Evolutionary conservation across 495 filamentous ascomycete species (phyloP), one percentile per base, ranked within the genome.

Genomic region (Hyphodiscus hymeniophilus): DNA sequence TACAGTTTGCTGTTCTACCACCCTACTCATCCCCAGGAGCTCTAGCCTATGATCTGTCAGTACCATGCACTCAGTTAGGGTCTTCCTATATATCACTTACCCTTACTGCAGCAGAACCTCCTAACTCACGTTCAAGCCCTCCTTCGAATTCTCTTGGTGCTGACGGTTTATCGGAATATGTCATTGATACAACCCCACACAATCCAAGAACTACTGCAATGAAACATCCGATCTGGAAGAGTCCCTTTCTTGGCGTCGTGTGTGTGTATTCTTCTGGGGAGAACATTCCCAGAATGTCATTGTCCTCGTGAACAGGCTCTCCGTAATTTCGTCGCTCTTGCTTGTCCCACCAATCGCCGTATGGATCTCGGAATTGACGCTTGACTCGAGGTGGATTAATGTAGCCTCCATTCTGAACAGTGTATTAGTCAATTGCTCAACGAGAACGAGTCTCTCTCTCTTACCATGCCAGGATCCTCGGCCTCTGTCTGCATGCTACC

Each of bases 291-390:
- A 97, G 74, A 45, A 95, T 80, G 64, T 99, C 94, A 61, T 97
- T 82, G 66, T 99, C 94, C 67, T 99, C 94, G 65, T 99, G 91
- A 22, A 94, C 79, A 3, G 89, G 85, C 66, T 99, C 94, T 59
- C 89, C 89, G 57, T 82, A 99, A 72, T 97, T 95, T 48, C 90
- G 81, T 57, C 90, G 84, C 64, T 95, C 91, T 62, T 97, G 90
- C 72, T 88, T 84, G 66, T 97, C 90, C 91, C 91, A 97, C 88
- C 89, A 97, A 63, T 88, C 84, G 57, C 67, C 91, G 61, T 97
- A 78, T 30, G 94, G 94, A 63, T 97, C 94, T 63, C 94, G 87
- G 68, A 85, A 81, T 61, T 84, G 77, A 53, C 90, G 86, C 71
- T 92, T 95, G 59, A 86, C 67, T 30, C 69, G 71, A 10, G 82